These are phyloP conservation scores for Dysphania ambrosioides DNA, from an alignment of 148 eudicot genomes.

Conservation along the genomic window DNA sequence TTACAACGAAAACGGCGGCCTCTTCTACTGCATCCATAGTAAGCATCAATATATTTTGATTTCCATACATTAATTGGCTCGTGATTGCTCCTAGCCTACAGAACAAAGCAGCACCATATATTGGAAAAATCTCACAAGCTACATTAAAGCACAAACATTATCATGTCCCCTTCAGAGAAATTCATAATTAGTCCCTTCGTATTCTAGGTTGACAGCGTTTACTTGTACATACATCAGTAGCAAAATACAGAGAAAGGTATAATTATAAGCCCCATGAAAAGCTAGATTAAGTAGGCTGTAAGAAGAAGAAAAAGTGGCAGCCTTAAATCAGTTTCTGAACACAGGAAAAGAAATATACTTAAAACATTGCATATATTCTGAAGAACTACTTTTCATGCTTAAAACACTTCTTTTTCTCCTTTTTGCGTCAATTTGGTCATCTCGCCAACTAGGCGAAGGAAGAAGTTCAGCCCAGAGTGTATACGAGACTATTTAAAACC, in stretches of 20 bases:
- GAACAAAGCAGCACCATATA: constrained; percentile 16
- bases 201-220: constrained; percentile 1
- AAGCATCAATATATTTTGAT: constrained; percentile 62
- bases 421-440: neutral
- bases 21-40: constrained; percentile 91
- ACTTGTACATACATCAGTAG: too few relatives aligned
- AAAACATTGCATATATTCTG: too few relatives aligned
- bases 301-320: neutral
- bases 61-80: constrained; percentile 85
- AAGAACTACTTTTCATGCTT: neutral
- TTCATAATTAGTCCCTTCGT: neutral
- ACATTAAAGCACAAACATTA: neutral
- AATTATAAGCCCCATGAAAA: neutral
- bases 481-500: neutral
- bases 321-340: neutral
- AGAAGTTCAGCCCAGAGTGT: neutral
- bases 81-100: constrained; percentile 49
- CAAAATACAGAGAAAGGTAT: neutral
- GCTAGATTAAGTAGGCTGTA: neutral
- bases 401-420: neutral
- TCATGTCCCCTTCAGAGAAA: neutral
- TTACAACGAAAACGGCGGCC: constrained; percentile 68
- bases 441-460: neutral
- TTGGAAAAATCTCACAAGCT: constrained; percentile 4
- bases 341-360: neutral